Evolutionary conservation across 1,284 basidiomycete species (phyloP), one percentile per base, ranked within the genome.

Genomic region (Apiotrichum mycotoxinovorans): DNA sequence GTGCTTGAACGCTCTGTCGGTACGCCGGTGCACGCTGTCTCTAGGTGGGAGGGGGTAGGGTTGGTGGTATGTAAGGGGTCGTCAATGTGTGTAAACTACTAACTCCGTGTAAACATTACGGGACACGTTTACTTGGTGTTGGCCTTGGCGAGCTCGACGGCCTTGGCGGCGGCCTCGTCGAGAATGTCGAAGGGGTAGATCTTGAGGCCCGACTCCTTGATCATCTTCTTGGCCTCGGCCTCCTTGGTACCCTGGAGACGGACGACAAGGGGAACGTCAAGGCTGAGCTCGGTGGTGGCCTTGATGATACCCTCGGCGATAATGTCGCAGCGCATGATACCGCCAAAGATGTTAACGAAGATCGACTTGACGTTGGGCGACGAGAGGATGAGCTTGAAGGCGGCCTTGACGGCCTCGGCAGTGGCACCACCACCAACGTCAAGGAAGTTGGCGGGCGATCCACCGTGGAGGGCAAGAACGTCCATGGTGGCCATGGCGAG

Each of bases 401-500:
- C 96, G 79, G 95, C 97, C 83, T 98, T 99, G 68, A 99, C 96
- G 12, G 95, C 96, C 69, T 96, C 91, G 35, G 96, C 93, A 9
- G 94, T 98, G 45, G 96, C 96, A 70, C 95, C 92, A 76, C 91
- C 95, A 82, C 95, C 95, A 56, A 98, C 94, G 69, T 98, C 95
- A 62, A 98, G 83, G 66, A 78, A 98, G 79, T 98, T 98, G 62
- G 96, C 96, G 12, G 96, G 96, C 71, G 93, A 87, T 60, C 93
- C 93, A 56, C 95, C 94, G 74, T 96, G 90, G 57, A 97, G 82
- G 61, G 94, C 87, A 57, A 99, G 83, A 35, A 98, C 95, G 73
- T 99, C 96, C 94, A 99, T 98, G 53, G 96, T 99, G 30, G 96
- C 96, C 96, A 99, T 99, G 53, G 96, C 96, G 60, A 99, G 82